These are phyloP conservation scores for Moricandia moricandioides DNA, from an alignment of 345 rosid genomes.

Conservation along the genomic window DNA sequence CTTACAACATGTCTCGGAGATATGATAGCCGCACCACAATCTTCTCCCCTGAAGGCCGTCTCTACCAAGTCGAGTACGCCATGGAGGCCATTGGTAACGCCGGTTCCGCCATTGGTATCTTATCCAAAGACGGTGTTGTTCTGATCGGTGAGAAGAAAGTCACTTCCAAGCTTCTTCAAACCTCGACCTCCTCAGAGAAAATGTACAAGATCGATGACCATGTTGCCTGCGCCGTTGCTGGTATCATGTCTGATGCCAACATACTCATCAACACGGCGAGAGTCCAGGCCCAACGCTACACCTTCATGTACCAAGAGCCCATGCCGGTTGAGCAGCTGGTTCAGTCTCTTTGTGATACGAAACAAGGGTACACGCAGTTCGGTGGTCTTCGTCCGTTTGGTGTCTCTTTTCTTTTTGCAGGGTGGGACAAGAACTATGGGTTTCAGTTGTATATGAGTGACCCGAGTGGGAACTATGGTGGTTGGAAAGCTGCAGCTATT, in stretches of 20 bases:
- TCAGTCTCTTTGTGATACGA: slow-evolving; percentile 92
- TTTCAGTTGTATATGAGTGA: slow-evolving; percentile 96
- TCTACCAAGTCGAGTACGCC: slow-evolving; percentile 96
- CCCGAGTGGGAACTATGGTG: slow-evolving; percentile 92
- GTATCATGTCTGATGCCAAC: slow-evolving; percentile 98
- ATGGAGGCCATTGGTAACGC: slow-evolving; percentile 99
- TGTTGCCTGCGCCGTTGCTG: slow-evolving; percentile 95
- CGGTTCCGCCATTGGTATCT: slow-evolving; percentile 85
- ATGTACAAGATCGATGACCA: slow-evolving; percentile 99
- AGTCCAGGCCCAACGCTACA: slow-evolving; percentile 92
- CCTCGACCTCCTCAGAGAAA: slow-evolving; percentile 85
- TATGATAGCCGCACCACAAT: slow-evolving; percentile 98
- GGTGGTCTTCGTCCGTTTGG: slow-evolving; percentile 98
- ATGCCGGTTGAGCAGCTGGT: slow-evolving; percentile 98
- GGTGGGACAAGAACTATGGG: slow-evolving; percentile 91
- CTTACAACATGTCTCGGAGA: slow-evolving; percentile 73
- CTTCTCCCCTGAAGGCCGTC: slow-evolving; percentile 99
- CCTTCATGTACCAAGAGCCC: slow-evolving; percentile 87
- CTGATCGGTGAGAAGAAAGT: slow-evolving; percentile 96
- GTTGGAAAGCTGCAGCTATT: slow-evolving; percentile 96
- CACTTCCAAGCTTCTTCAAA: slow-evolving; percentile 90
- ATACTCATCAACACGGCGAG: slow-evolving; percentile 91
- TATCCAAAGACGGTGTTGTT: slow-evolving; percentile 88
- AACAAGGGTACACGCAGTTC: slow-evolving; percentile 94
- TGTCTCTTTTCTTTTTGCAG: slow-evolving; percentile 89